Conservation (phyloP, 768 basidiomycete genomes). For the Hortiboletus campestris region DNA sequence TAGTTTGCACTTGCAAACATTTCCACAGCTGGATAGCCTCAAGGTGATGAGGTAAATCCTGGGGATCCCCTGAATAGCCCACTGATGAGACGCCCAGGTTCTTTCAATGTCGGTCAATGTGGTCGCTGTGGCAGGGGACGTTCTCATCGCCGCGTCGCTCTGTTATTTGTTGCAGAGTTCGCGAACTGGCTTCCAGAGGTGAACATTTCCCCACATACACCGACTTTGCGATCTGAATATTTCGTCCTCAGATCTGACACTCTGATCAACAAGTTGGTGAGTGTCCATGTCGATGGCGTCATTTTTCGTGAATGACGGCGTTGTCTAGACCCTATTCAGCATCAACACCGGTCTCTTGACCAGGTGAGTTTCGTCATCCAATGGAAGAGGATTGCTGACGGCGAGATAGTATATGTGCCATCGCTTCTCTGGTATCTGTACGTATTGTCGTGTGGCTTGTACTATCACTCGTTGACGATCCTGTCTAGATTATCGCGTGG, state of each 20-base stretch:
- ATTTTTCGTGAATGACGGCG: not conserved
- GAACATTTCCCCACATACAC: not conserved
- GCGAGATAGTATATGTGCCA: slow-evolving; percentile 42
- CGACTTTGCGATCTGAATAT: not conserved
- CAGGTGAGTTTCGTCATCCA: slow-evolving; percentile 14
- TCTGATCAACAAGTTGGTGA: not conserved
- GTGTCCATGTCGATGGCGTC: not conserved
- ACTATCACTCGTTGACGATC: not conserved
- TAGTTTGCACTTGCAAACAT: too few relatives aligned
- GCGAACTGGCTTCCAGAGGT: too few relatives aligned
- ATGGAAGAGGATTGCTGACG: not conserved
- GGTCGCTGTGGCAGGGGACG: too few relatives aligned
- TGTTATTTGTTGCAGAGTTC: too few relatives aligned
- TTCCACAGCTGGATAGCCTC: too few relatives aligned
- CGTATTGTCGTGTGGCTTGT: not conserved
- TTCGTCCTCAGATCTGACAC: not conserved
- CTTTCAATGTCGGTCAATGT: too few relatives aligned
- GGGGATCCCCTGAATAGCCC: too few relatives aligned
- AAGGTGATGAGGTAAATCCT: too few relatives aligned
- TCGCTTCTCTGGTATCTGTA: slow-evolving; percentile 53
- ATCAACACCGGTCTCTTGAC: slow-evolving; percentile 38
- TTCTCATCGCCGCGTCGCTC: too few relatives aligned
- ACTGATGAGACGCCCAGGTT: too few relatives aligned
- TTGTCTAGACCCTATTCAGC: slow-evolving; percentile 44
- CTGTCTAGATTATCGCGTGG: slow-evolving; percentile 43